Base-by-base conservation (phyloP, 768 basidiomycete genomes). In the Imleria badia region DNA sequence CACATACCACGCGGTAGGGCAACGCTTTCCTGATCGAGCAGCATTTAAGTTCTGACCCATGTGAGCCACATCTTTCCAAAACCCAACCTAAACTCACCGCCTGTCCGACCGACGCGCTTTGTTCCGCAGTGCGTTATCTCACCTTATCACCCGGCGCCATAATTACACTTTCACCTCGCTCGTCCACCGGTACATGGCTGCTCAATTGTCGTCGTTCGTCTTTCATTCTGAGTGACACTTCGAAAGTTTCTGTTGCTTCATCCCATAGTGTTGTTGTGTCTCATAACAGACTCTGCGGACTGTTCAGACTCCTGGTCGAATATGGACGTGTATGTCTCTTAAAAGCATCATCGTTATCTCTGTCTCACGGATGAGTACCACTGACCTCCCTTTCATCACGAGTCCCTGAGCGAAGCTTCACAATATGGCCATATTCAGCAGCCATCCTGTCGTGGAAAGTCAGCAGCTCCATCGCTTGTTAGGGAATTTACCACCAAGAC, bases 41-140 rank as follows among this genome's bases (percentile, higher is more conserved):
- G 5, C 17, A 30, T 36, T 29, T 43, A 47, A 15, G 14, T 44
- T 31, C 13, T 41, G 33, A 38, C 6, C 31, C 42, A 50, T 39
- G 55, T 60, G 40, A 45, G 45, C 26, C 20, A 29, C 29, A 11
- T 48, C 41, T 9, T 39, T 48, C 22, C 29, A 29, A 49, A 52
- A 54, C 31, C 29, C 45, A 52, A 55, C 42, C 23, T 48, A 40
- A 45, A 30, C 20, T 17, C 29, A 17, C 22, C 36, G 22, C 43
- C 20, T 59, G 41, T 54, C 43, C 20, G 35, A 33, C 35, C 15
- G 20, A 45, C 20, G 17, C 9, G 17, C 38, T 31, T 30, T 36
- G 45, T 54, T 22, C 39, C 17, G 13, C 34, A n/a, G 39, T 13
- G 35, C 29, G 17, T 39, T n/a, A 51, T 65, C 51, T 48, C 60